Base-by-base conservation (phyloP, 192 early-diverging fungal genomes). In the Phlyctochytrium planicorne region DNA sequence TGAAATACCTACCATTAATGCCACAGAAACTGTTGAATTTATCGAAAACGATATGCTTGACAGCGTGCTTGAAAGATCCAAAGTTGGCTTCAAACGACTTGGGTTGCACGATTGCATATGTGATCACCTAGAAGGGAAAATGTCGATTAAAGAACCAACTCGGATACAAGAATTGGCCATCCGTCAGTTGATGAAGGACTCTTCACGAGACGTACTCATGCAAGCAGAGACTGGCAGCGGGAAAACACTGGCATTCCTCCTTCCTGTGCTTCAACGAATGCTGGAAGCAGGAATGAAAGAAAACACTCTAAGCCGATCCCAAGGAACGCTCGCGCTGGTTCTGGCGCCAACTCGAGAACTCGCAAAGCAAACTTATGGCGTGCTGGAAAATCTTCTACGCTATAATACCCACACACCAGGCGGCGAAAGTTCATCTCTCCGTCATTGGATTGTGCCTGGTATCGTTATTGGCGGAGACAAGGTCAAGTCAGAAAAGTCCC, bases 151-250 rank as follows among this genome's bases (percentile, higher is more conserved):
- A 3, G 82, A 76, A 33, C 96, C 97, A 2, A 99, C 97, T 1
- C 80, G 80, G 25, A 96, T 99, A 68, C 97, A 99, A 77, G 78
- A 82, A 52, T 88, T 89, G 34, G 89, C 94, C 12, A 83, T 99
- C 29, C 94, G 95, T 1, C 57, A 30, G 34, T 66, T 70, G 63
- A 75, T 83, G 2, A 60, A 64, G 1, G 68, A 68, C 16, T 55
- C 63, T 27, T 32, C 25, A 6, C 88, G 78, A 31, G 96, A 98
- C 76, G 85, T 91, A 17, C 85, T 98, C 62, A 85, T 99, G 47
- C 93, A 97, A 73, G 93, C 96, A 17, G 91, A 94, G 65, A 99
- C 96, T 1, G 98, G 98, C 59, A 96, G 94, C 2, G 98, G 98
- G 63, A 99, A 99, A 73, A 99, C 98, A 0, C 79, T 99, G 50